Percentiles rank a stretch among this genome's conserved stretches.
Evolutionary conservation across 805 yeast species (phyloP).

Genomic region (Saturnispora sanitii): DNA sequence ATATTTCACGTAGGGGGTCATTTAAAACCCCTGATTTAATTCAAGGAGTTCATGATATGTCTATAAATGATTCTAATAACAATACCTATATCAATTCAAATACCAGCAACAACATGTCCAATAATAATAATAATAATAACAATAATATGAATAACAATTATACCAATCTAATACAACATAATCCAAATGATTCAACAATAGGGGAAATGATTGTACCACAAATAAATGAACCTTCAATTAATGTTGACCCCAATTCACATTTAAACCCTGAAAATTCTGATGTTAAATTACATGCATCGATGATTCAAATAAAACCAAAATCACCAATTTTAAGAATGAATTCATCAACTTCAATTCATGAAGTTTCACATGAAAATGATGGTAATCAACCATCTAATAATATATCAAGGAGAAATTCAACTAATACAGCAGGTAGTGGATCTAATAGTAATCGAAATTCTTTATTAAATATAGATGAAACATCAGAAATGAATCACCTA

Average conservation of each 20-base stretch:
- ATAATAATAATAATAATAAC: too few species aligned
- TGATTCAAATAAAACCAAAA: slow-evolving; percentile 26
- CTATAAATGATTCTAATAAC: neutral
- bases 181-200: too few species aligned
- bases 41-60: slow-evolving; percentile 14
- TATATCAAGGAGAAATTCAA: slow-evolving; percentile 17
- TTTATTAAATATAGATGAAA: slow-evolving; percentile 6
- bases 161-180: too few species aligned
- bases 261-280: slow-evolving; percentile 7
- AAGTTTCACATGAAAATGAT: slow-evolving; percentile 10
- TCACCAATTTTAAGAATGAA: slow-evolving; percentile 27
- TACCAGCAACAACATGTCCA: too few species aligned
- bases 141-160: slow-evolving; percentile 17
- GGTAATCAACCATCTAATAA: neutral
- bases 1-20: slow-evolving; percentile 21
- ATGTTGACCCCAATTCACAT: slow-evolving; percentile 6
- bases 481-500: slow-evolving; percentile 5
- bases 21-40: slow-evolving; percentile 17
- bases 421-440: slow-evolving; percentile 10
- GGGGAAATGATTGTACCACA: neutral
- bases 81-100: slow-evolving; percentile 9
- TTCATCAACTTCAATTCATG: slow-evolving; percentile 22
- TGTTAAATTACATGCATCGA: slow-evolving; percentile 25
- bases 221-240: slow-evolving; percentile 3
- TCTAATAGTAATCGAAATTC: slow-evolving; percentile 5